phyloP scores from a whole-genome alignment of 83 land plant genomes.

The Thuja plicata region DNA sequence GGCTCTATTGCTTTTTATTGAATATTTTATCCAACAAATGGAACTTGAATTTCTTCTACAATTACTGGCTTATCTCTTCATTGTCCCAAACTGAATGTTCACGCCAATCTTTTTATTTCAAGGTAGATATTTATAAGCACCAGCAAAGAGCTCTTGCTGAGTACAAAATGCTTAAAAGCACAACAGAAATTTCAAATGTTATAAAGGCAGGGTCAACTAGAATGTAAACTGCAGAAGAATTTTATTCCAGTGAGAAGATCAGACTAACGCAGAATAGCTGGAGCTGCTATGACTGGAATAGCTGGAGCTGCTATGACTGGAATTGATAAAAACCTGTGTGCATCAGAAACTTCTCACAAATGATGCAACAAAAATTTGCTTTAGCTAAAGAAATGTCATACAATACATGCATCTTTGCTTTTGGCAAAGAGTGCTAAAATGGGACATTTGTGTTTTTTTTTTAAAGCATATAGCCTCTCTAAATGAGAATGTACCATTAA shows the following conservation, averaged over 20 bases:
- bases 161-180: not conserved
- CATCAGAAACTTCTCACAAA: not conserved
- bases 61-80: not conserved
- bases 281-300: not conserved
- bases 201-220: not conserved
- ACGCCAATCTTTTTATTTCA: not conserved
- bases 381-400: not conserved
- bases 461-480: not conserved
- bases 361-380: not conserved
- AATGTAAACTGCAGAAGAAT: not conserved
- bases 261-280: not conserved
- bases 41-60: not conserved
- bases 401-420: not conserved
- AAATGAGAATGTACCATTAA: not conserved
- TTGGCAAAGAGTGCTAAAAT: not conserved
- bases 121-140: not conserved
- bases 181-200: not conserved
- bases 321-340: conserved; percentile 8
- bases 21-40: not conserved
- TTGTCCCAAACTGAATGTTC: not conserved
- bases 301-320: not conserved
- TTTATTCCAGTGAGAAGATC: not conserved
- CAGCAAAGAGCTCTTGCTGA: not conserved
- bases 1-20: not conserved
- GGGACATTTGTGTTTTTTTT: not conserved